Evolutionary conservation across 75 land plant species (phyloP).

Genomic region (Sequoiadendron giganteum): DNA sequence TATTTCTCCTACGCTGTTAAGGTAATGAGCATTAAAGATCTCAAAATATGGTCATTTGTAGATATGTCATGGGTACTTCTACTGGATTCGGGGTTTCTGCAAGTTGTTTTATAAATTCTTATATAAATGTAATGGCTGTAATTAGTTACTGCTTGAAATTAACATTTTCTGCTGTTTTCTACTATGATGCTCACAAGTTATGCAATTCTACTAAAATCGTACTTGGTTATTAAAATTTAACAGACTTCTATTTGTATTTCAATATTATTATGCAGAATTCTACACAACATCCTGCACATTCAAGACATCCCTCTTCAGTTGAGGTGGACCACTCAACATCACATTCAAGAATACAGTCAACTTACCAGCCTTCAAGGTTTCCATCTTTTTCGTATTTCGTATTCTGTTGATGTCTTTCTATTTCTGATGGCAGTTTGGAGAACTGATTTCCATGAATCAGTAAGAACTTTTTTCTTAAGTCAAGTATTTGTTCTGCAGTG

Average conservation of each 20-base stretch:
- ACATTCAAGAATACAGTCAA: slow-evolving; percentile 22
- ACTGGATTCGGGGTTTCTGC: background rate
- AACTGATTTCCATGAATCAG: background rate
- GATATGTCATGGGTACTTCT: background rate
- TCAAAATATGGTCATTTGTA: background rate
- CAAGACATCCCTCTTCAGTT: slow-evolving; percentile 29
- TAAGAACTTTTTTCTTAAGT: background rate
- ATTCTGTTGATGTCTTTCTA: background rate
- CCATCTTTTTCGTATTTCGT: background rate
- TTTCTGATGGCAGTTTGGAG: background rate
- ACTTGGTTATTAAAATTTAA: background rate
- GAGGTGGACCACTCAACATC: slow-evolving; percentile 22
- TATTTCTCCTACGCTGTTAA: background rate
- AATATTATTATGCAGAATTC: background rate
- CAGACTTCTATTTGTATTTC: background rate
- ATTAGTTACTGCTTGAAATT: background rate
- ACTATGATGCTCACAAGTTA: background rate
- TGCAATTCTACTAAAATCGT: background rate
- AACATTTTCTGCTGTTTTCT: background rate
- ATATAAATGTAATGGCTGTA: background rate
- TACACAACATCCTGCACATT: slow-evolving; percentile 31
- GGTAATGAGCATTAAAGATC: background rate
- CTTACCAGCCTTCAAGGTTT: slow-evolving; percentile 27
- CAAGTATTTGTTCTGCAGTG: slow-evolving; percentile 19
- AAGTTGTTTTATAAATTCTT: background rate